phyloP scores from a whole-genome alignment of 2,329 filamentous ascomycete species.

The Cercospora nicotianae region DNA sequence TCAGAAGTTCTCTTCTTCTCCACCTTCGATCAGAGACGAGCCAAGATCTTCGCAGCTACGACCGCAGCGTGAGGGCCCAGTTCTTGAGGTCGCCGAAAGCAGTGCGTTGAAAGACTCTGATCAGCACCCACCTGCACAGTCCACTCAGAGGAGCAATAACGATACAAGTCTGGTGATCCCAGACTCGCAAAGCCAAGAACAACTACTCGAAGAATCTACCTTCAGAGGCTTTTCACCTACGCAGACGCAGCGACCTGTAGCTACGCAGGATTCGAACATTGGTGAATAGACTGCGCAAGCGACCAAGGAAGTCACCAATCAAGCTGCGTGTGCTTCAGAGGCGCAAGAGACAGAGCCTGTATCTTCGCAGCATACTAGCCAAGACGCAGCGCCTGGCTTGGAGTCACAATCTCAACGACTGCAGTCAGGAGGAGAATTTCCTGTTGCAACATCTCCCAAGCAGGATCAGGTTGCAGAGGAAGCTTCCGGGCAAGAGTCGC shows the following conservation, averaged over 20 bases:
- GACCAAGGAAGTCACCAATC: not conserved
- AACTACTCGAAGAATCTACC: conserved; percentile 13
- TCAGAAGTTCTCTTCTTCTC: conserved; percentile 18
- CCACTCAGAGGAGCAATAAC: conserved; percentile 22
- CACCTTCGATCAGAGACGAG: conserved; percentile 1
- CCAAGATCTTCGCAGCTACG: not conserved
- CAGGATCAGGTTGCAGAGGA: not conserved
- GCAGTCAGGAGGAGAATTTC: not conserved
- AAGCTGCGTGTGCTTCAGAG: not conserved
- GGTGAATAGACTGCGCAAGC: not conserved
- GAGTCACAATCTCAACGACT: not conserved
- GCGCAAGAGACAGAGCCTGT: not conserved
- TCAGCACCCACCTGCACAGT: conserved; percentile 8
- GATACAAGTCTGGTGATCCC: conserved; percentile 22
- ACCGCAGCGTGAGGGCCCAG: not conserved
- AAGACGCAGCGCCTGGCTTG: not conserved
- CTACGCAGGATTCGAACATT: not conserved
- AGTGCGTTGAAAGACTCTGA: not conserved
- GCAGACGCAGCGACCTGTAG: not conserved
- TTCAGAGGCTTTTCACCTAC: conserved; percentile 18
- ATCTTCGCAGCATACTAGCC: not conserved
- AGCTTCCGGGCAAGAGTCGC: not conserved
- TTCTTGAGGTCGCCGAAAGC: conserved; percentile 6
- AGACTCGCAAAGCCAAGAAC: conserved; percentile 29
- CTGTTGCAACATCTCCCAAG: not conserved